Base-by-base conservation (phyloP, 2,329 filamentous ascomycete species). In the Xylariaceae sp. region DNA sequence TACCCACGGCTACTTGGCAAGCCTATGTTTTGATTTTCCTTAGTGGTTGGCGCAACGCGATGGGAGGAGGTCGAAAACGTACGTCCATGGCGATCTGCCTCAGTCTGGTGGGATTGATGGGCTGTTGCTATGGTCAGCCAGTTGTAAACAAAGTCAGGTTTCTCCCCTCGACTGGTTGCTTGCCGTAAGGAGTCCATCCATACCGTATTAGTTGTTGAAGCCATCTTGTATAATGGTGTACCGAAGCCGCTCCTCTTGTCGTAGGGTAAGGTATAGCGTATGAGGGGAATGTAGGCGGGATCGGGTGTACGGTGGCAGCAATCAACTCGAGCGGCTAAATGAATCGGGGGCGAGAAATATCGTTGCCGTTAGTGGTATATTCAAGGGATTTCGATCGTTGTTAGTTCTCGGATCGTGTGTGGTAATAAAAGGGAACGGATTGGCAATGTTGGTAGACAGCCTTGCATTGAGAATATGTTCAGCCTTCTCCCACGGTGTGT, bases 51-150 rank as follows among this genome's bases (percentile, higher is more conserved):
- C 39, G 26, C 31, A 28, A 56, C 36, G 31, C 41, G 46, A 46
- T 19, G 49, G 16, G 53, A 28, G 39, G 11, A 33, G 11, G 9
- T 6, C 41, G 48, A 49, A 49, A 59, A 79, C 85, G 70, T 83
- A 94, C 91, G 81, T 94, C 89, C 72, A 85, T 87, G 67, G 90
- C 88, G 73, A 96, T 94, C 79, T 95, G 90, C 79, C 89, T 90
- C 65, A 96, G 85, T 65, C 92, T 83, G 70, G 86, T 87, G 67
- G 87, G 82, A 58, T 90, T 83, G 68, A 96, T 83, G 59, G 92
- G 92, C 90, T 94, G 69, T 46, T 24, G 49, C 23, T 53, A 24
- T 14, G n/a, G 56, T 62, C 11, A 62, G 60, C 46, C 5, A 31
- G 28, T 24, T 24, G 16, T 31, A 14, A 19, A 36, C 2, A 7